Base-by-base conservation (phyloP, 306 rosid genomes). In the Cotoneaster glaucophyllus region DNA sequence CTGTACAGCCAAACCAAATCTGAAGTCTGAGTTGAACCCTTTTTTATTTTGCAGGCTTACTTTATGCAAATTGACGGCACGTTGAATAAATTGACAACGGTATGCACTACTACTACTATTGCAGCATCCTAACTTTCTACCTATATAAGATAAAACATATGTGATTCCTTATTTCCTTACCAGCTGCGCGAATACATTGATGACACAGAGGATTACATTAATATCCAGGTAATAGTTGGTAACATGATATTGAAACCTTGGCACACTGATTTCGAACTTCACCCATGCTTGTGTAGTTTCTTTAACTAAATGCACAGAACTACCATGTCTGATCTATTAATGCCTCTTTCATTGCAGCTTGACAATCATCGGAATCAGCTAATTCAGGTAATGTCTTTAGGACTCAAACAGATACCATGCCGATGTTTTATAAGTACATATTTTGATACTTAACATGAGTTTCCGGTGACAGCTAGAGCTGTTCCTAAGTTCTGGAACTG, bases 141-240 rank as follows among this genome's bases (percentile, higher is more conserved):
- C 29, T 22, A 62, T 63, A 32, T 67, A 72, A n/a, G n/a, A n/a
- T n/a, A n/a, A n/a, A n/a, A n/a, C n/a, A 56, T 1, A 11, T 75
- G 19, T 41, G 59, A 31, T 71, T 62, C 26, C 13, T 28, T 74
- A 5, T 48, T 62, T 61, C 39, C 29, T 12, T 74, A 9, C 53
- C 82, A 92, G 97, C 79, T 92, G 73, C 90, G 96, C 7, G 96
- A 92, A 69, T 92, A 92, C 79, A 92, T 86, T 17, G 96, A 92
- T 75, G 96, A 92, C 79, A 92, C 97, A 2, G 97, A 92, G 82
- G 97, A 90, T 81, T 92, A 92, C 82, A 89, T 92, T 68, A 92
- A 92, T 74, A 92, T 92, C 84, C 97, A 89, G 88, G 97, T 91
- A 85, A 74, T 28, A 58, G 24, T 44, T 61, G 22, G 19, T 34